Base-by-base conservation (phyloP, 768 basidiomycete genomes). In the Leccinum subgranulosum region DNA sequence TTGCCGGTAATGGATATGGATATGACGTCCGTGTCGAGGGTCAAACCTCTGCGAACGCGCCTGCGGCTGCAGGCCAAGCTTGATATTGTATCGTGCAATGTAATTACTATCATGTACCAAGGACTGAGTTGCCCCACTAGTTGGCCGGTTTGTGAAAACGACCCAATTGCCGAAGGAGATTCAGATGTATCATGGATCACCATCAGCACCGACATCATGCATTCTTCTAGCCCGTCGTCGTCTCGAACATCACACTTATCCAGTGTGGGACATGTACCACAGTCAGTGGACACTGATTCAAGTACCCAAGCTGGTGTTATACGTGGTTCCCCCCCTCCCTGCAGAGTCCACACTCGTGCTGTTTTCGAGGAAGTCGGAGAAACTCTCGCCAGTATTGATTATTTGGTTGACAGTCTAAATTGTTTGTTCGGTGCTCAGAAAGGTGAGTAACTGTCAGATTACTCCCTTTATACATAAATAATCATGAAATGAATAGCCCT, bases 1-100 rank as follows among this genome's bases (percentile, higher is more conserved):
- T 82, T 54, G 81, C 82, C 49, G 88, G 87, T n/a, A 77, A 77
- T 64, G 88, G 88, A 29, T 94, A 93, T 73, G 92, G 90, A 21
- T 94, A 94, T 64, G 86, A 87, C 54, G 63, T 87, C 56, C 89
- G 92, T 49, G 80, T 83, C 29, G 79, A 79, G 59, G 83, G 83
- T 21, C 80, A 75, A 45, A 80, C 70, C 56, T 83, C 87, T 43
- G 74, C 82, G 23, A 77, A 86, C 55, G 74, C 79, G 27, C 79
- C 81, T 53, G 69, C 62, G 49, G 67, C 72, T 45, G 60, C 70
- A 45, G 73, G 62, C 28, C 65, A 63, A 50, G 64, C 64, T 53
- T 76, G 55, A 66, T 63, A 57, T 64, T 66, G 62, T 66, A 65
- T 59, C 60, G 49, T 58, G 61, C 57, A 60, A 58, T 62, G 23